A percentile compares a stretch with the other conserved stretches of the same genome.
These are phyloP conservation scores for Debaryomyces prosopidis DNA, from an alignment of 805 yeast species.

Conservation along the genomic window DNA sequence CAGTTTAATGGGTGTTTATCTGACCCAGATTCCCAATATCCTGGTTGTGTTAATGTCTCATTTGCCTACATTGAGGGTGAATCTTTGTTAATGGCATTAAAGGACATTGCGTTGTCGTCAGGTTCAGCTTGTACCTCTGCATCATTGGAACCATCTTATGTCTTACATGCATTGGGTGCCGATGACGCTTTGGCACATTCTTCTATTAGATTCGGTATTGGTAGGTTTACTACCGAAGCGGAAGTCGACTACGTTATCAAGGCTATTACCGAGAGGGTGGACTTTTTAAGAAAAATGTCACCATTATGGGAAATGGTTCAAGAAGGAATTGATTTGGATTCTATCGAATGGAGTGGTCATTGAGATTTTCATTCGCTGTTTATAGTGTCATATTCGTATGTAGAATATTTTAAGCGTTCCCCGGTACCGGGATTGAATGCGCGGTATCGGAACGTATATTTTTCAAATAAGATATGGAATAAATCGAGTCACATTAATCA, in stretches of 20 bases:
- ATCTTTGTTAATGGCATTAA: conserved; percentile 93
- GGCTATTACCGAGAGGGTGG: conserved; percentile 87
- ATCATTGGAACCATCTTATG: conserved; percentile 95
- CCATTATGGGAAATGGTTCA: conserved; percentile 99
- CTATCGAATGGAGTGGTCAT: conserved; percentile 98
- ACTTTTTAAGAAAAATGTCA: conserved; percentile 84
- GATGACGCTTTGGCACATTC: conserved; percentile 98
- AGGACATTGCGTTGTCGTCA: conserved; percentile 92
- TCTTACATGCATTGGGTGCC: conserved; percentile 93
- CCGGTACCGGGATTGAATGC: conserved; percentile 7
- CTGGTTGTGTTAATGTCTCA: conserved; percentile 95
- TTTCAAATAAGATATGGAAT: conserved; percentile 2
- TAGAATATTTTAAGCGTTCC: neutral
- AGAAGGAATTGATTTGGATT: conserved; percentile 91
- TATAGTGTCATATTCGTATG: neutral
- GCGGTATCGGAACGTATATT: conserved; percentile 2
- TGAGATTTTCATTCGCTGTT: conserved; percentile 25
- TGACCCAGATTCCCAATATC: conserved; percentile 51
- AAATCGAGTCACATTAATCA: neutral
- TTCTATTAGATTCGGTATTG: conserved; percentile 96
- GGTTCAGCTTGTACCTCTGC: conserved; percentile 99
- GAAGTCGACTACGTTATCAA: conserved; percentile 92
- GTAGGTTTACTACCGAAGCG: conserved; percentile 94
- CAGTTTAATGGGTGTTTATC: conserved; percentile 81
- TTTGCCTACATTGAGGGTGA: conserved; percentile 99